Conservation (phyloP, 1,284 basidiomycete genomes). For the Amylostereum areolatum region DNA sequence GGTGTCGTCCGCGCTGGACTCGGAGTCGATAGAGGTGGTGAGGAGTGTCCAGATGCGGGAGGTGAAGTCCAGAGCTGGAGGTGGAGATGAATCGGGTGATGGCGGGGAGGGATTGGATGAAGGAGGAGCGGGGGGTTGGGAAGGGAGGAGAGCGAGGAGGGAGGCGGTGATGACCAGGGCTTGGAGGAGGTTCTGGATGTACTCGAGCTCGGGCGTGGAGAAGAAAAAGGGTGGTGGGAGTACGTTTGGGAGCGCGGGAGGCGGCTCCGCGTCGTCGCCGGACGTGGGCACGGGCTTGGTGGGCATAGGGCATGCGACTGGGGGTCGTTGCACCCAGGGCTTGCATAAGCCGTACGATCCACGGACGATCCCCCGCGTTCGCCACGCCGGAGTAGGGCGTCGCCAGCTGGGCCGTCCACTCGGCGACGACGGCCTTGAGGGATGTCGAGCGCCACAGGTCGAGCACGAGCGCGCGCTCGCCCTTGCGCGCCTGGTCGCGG, state of each 20-base stretch:
- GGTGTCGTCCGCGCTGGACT: slow-evolving; percentile 32
- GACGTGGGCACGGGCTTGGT: slow-evolving; percentile 14
- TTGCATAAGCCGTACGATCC: slow-evolving; percentile 42
- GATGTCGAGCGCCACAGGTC: slow-evolving; percentile 40
- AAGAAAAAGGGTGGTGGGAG: slow-evolving; percentile 63
- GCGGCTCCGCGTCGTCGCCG: slow-evolving; percentile 10
- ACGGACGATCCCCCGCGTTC: slow-evolving; percentile 22
- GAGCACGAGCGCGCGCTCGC: slow-evolving; percentile 47
- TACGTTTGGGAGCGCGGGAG: slow-evolving; percentile 22
- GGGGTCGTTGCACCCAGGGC: slow-evolving; percentile 39
- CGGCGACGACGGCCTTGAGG: slow-evolving; percentile 29
- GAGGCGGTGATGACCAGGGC: slow-evolving; percentile 61
- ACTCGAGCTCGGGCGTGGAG: slow-evolving; percentile 42
- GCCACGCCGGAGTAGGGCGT: slow-evolving; percentile 12
- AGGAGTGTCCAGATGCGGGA: slow-evolving; percentile 61
- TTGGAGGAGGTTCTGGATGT: slow-evolving; percentile 64
- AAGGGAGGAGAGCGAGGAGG: slow-evolving; percentile 46
- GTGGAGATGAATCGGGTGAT: slow-evolving; percentile 38
- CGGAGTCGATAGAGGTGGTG: slow-evolving; percentile 46
- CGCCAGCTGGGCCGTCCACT: slow-evolving; percentile 30
- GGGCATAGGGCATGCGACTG: slow-evolving; percentile 38
- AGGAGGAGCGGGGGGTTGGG: slow-evolving; percentile 16
- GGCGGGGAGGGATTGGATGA: slow-evolving; percentile 36
- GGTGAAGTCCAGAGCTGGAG: slow-evolving; percentile 32
- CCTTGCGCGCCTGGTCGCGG: slow-evolving; percentile 40